Evolutionary conservation across 306 rosid genomes (phyloP).

Genomic region (Lotus japonicus): DNA sequence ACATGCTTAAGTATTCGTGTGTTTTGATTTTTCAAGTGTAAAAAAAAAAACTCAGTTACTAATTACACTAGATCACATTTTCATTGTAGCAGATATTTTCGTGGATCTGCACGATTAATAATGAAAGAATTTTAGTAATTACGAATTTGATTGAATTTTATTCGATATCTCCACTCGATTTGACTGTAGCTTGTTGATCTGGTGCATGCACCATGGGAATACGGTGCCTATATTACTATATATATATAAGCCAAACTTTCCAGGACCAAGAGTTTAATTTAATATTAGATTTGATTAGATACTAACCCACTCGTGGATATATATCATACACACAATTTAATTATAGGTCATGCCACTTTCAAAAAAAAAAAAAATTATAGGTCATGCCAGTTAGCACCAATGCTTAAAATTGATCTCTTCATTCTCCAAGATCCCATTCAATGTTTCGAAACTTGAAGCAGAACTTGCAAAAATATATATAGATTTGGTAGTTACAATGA

Average conservation of each 20-base stretch:
- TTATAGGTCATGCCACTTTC: too few relatives aligned
- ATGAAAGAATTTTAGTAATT: not conserved
- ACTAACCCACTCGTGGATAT: slow-evolving; percentile 37
- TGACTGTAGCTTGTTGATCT: not conserved
- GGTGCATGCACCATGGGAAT: slow-evolving; percentile 26
- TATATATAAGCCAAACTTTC: slow-evolving; percentile 2
- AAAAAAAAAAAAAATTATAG: too few relatives aligned
- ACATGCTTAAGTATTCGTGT: too few relatives aligned
- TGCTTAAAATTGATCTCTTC: slow-evolving; percentile 12
- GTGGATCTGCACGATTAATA: not conserved
- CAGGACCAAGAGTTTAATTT: slow-evolving; percentile 11
- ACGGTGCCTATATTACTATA: not conserved
- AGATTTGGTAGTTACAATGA: slow-evolving; percentile 27
- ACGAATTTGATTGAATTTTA: not conserved
- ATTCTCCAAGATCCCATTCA: slow-evolving; percentile 28
- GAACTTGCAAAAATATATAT: not conserved
- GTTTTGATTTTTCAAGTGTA: too few relatives aligned
- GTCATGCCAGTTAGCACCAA: slow-evolving; percentile 15
- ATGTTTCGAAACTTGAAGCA: slow-evolving; percentile 50
- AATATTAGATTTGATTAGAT: slow-evolving; percentile 33
- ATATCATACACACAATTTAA: slow-evolving; percentile 3
- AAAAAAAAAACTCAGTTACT: too few relatives aligned
- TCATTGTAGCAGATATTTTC: too few relatives aligned
- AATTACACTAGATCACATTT: too few relatives aligned
- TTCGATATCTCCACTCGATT: slow-evolving; percentile 16